A percentile compares a stretch with the other conserved stretches of the same genome.
Evolutionary conservation across 345 rosid species (phyloP).

Genomic region (Eutrema heterophyllum): DNA sequence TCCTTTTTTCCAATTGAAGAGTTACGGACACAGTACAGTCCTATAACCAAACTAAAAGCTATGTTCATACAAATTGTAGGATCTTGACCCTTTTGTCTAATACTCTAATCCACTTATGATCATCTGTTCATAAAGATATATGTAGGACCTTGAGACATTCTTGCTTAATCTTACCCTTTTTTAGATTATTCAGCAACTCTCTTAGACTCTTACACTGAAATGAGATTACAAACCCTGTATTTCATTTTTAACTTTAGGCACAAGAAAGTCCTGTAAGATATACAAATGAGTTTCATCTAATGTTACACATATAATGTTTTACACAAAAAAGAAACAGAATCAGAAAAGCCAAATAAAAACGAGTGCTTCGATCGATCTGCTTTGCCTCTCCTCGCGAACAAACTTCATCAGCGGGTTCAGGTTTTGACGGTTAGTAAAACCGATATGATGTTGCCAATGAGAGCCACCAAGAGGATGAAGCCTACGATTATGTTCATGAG

Average conservation of each 20-base stretch:
- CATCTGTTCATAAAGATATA: too few relatives aligned
- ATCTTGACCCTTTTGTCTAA: too few relatives aligned
- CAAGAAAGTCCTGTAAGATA: constrained; percentile 1
- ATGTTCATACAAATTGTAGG: not conserved
- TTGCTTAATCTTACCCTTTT: too few relatives aligned
- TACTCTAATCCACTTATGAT: too few relatives aligned
- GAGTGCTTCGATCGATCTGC: not conserved
- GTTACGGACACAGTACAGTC: not conserved
- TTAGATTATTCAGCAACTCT: too few relatives aligned
- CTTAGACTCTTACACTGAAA: too few relatives aligned
- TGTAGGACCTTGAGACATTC: too few relatives aligned
- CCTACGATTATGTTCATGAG: constrained; percentile 7
- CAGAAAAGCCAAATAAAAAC: not conserved
- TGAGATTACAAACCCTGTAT: not conserved
- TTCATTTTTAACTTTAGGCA: not conserved
- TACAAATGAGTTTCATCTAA: not conserved
- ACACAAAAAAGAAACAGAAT: not conserved
- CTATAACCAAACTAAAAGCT: not conserved
- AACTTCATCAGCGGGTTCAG: not conserved
- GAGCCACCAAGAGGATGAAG: constrained; percentile 8
- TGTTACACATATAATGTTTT: not conserved
- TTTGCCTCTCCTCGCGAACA: not conserved
- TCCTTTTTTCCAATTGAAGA: not conserved
- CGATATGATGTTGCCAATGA: constrained; percentile 2
- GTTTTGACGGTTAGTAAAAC: not conserved